Percentiles rank a stretch among this genome's conserved stretches.
These are phyloP conservation scores for Globisporangium carolinianum DNA, from an alignment of 352 stramenopile species.

Conservation along the genomic window DNA sequence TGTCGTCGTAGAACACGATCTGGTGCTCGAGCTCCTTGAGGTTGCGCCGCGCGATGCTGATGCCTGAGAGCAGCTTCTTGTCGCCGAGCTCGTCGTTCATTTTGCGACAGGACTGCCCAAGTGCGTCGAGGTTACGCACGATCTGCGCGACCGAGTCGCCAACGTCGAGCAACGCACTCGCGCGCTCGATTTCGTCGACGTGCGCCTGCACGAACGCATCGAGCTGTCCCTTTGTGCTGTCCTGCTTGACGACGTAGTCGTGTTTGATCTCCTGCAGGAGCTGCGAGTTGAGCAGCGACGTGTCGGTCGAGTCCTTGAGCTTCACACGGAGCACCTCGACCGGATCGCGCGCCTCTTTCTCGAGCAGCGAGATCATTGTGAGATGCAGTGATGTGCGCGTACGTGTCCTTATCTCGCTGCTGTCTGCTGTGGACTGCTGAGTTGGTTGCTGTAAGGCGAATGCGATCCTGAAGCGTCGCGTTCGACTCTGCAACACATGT, in stretches of 20 bases:
- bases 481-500: no score
- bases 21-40: conserved; percentile 73
- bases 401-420: neutral
- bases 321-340: conserved; percentile 76
- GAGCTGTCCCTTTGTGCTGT: conserved; percentile 67
- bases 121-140: conserved; percentile 43
- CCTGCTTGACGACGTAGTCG: conserved; percentile 67
- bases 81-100: conserved; percentile 84
- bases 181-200: conserved; percentile 82
- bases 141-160: conserved; percentile 59
- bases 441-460: no score
- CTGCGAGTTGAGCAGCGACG: conserved; percentile 77
- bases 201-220: conserved; percentile 66
- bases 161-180: conserved; percentile 60
- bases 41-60: conserved; percentile 78
- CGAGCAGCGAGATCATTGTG: conserved; percentile 72
- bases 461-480: no score
- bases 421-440: no score
- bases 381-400: neutral
- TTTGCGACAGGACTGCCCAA: conserved; percentile 53
- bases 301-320: conserved; percentile 78
- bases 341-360: conserved; percentile 77
- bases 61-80: conserved; percentile 69
- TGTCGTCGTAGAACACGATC: conserved; percentile 79
- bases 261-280: conserved; percentile 83